Base-by-base conservation (phyloP, 495 filamentous ascomycete genomes). In the Neurospora sp. region DNA sequence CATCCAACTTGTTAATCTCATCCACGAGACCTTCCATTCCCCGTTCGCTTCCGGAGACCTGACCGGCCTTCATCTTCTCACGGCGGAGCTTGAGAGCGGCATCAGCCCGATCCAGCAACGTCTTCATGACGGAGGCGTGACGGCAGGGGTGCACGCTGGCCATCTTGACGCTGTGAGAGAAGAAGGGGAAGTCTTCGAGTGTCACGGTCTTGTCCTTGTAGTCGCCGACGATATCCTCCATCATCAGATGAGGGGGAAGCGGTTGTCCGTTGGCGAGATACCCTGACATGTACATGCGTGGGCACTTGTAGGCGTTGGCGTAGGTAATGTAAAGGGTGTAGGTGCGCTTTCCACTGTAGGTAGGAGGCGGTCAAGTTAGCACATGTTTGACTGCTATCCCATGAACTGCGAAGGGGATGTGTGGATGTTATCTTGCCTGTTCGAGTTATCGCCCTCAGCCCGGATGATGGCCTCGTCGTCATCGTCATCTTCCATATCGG, bases 161-260 rank as follows among this genome's bases (percentile, higher is more conserved):
- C 91, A 97, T 99, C 85, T 97, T 96, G 76, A 97, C 88, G 72
- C 86, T 88, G 76, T 86, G 87, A 69, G 92, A 91, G 78, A 93
- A 94, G 85, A 94, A 96, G 35, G 94, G 94, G 81, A 99, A 99
- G 80, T 97, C 93, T 81, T 99, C 96, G 48, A 98, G 89, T 18
- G 96, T 99, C 73, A 99, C 96, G 9, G 96, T 99, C 85, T 99
- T 99, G 83, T 98, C 95, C 79, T 97, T 97, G 86, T 99, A 99
- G 86, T 99, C 96, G 77, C 96, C 95, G 39, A 98, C 92, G 77
- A 99, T 98, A 77, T 99, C 96, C 79, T 99, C 96, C 92, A 98
- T 97, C 96, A 99, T 98, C 35, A 91, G 86, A 35, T 91, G 88
- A 3, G 96, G 96, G 7, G 92, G 88, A 35, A 98, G 92, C 6